Evolutionary conservation across 176 grass and related monocot species (phyloP).

Genomic region (Hordeum vulgare): DNA sequence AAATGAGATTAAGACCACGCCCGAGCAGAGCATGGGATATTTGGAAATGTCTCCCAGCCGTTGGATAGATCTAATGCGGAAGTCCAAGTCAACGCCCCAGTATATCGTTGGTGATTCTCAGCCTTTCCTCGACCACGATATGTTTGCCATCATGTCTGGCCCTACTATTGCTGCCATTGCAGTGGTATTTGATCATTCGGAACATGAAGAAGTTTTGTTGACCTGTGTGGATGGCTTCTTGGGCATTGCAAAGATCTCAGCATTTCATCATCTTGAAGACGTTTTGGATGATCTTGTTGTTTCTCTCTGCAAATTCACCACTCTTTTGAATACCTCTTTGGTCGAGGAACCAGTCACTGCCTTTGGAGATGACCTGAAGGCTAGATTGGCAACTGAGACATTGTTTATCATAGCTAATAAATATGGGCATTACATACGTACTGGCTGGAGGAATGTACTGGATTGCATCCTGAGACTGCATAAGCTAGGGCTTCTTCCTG

Average conservation of each 20-base stretch:
- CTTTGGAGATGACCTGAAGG: slow-evolving; percentile 96
- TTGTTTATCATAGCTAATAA: slow-evolving; percentile 86
- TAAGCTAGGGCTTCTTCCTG: slow-evolving; percentile 91
- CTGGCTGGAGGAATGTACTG: slow-evolving; percentile 92
- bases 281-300: slow-evolving; percentile 97
- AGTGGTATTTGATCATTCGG: slow-evolving; percentile 91
- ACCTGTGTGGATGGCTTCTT: slow-evolving; percentile 88
- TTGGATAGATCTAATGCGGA: slow-evolving; percentile 92
- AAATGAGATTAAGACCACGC: slow-evolving; percentile 90
- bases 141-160: slow-evolving; percentile 98
- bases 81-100: slow-evolving; percentile 70
- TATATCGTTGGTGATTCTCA: slow-evolving; percentile 81
- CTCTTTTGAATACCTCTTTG: slow-evolving; percentile 89
- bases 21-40: slow-evolving; percentile 86
- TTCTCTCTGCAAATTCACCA: slow-evolving; percentile 97
- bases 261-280: slow-evolving; percentile 96
- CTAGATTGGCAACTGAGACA: slow-evolving; percentile 91
- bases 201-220: slow-evolving; percentile 73
- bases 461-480: slow-evolving; percentile 99
- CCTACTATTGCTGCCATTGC: slow-evolving; percentile 98
- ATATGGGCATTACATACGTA: slow-evolving; percentile 90
- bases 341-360: slow-evolving; percentile 93
- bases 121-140: slow-evolving; percentile 85
- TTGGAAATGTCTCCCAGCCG: slow-evolving; percentile 95
- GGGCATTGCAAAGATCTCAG: slow-evolving; percentile 89